Evolutionary conservation across 768 basidiomycete species (phyloP).

Genomic region (Clitopilus passeckerianus): DNA sequence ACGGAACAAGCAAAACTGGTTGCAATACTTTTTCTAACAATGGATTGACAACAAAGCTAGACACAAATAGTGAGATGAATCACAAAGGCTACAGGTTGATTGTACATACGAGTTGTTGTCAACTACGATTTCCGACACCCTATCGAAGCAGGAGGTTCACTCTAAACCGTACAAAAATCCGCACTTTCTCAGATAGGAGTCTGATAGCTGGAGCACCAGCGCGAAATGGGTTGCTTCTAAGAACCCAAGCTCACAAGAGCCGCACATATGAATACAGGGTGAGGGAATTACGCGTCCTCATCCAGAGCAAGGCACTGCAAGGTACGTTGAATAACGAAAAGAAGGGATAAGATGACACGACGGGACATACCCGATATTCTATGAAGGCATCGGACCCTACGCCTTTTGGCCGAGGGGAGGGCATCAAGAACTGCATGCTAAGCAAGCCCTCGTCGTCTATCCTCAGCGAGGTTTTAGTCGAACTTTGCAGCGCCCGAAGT

Average conservation of each 20-base stretch:
- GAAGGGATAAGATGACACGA: constrained; percentile 6
- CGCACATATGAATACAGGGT: not conserved
- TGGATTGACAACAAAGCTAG: too few relatives aligned
- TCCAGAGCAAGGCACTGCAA: constrained; percentile 39
- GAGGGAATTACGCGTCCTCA: constrained; percentile 19
- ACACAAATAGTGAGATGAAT: too few relatives aligned
- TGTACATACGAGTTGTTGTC: too few relatives aligned
- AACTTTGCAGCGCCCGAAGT: constrained; percentile 71
- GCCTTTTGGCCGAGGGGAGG: constrained; percentile 38
- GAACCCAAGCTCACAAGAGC: too few relatives aligned
- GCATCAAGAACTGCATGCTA: constrained; percentile 89
- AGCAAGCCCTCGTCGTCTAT: constrained; percentile 81
- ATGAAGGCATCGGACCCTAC: constrained; percentile 63
- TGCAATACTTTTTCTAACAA: not conserved
- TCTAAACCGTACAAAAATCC: too few relatives aligned
- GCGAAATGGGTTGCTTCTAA: too few relatives aligned
- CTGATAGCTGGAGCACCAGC: too few relatives aligned
- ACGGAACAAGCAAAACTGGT: too few relatives aligned
- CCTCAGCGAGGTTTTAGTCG: constrained; percentile 83
- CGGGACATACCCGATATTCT: constrained; percentile 86
- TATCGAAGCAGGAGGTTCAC: too few relatives aligned
- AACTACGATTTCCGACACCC: too few relatives aligned
- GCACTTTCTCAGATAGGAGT: too few relatives aligned
- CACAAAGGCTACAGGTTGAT: too few relatives aligned
- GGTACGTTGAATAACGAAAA: not conserved